These are phyloP conservation scores for Articulospora tetracladia DNA, from an alignment of 495 filamentous ascomycete genomes.

Conservation along the genomic window DNA sequence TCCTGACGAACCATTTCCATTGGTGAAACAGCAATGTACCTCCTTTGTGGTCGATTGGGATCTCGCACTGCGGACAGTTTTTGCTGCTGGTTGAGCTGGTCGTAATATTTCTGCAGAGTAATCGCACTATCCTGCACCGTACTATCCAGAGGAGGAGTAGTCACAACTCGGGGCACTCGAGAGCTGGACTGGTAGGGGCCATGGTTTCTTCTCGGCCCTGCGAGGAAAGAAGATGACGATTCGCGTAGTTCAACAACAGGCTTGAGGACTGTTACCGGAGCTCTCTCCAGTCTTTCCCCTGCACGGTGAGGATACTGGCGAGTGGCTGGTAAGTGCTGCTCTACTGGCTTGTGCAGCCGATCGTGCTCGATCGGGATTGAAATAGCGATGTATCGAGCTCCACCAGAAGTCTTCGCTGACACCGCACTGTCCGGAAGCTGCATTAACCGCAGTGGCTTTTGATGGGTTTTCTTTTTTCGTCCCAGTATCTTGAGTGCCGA, in stretches of 20 bases:
- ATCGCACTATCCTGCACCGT: conserved; percentile 5
- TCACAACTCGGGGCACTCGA: background rate
- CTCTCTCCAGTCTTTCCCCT: conserved; percentile 1
- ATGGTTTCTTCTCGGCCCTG: background rate
- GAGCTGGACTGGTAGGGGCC: background rate
- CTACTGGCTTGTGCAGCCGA: conserved; percentile 5
- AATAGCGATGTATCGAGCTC: conserved; percentile 47
- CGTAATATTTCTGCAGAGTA: conserved; percentile 14
- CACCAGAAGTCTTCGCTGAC: conserved; percentile 34
- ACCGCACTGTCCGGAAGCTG: conserved; percentile 43
- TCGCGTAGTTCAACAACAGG: conserved; percentile 28
- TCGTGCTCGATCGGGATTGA: conserved; percentile 38
- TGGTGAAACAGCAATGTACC: conserved; percentile 1
- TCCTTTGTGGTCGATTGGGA: background rate
- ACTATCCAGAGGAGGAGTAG: background rate
- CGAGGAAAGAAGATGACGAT: conserved; percentile 22
- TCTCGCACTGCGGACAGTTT: background rate
- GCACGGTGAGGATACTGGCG: background rate
- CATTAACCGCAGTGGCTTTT: conserved; percentile 24
- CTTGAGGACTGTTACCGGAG: conserved; percentile 21
- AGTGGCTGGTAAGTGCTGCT: background rate
- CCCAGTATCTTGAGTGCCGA: conserved; percentile 25
- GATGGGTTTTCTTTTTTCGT: conserved; percentile 16
- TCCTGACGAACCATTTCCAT: background rate
- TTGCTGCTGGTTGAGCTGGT: conserved; percentile 1